Base-by-base conservation (phyloP, 2,329 filamentous ascomycete species). In the Pseudogymnoascus sp. region DNA sequence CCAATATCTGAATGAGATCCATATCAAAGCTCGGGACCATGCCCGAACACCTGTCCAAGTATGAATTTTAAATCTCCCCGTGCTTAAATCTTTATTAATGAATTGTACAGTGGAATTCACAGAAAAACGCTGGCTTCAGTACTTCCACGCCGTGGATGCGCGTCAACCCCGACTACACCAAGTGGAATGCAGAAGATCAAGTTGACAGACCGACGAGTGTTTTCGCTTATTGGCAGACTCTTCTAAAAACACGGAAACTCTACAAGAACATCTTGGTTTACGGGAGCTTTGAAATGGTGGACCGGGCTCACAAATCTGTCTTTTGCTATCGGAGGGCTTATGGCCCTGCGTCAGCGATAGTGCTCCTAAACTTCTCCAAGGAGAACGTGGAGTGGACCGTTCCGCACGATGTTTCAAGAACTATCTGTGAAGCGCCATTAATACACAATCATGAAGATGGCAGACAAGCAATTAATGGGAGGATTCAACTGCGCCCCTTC, bases 131-230 rank as follows among this genome's bases (percentile, higher is more conserved):
- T 0, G 88, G 88, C 12, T 92, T 91, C 74, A 85, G 86, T 0
- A 75, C 75, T 2, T 71, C 70, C 3, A 78, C 76, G 60, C 86
- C 87, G 2, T 92, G 88, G 88, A 90, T 91, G 82, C 79, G 81
- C 11, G 81, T 85, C 39, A 86, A 89, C 69, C 81, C 86, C 61
- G 81, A 85, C 69, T 86, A 84, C 70, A 70, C 69, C 1, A 71
- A 75, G n/a, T 76, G 87, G 73, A 92, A 92, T 68, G 86, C 84
- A 28, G 79, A 78, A 1, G 67, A 74, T 0, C 83, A 88, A 70
- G 69, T 77, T 4, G 68, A 68, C 2, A 76, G 82, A 63, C 69
- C 69, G 1, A 68, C 75, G 7, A 85, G 81, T 6, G 78, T 86
- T 20, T 82, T 86, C 69, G 74, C 77, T 62, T 87, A 84, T 71